A percentile compares a stretch with the other conserved stretches of the same genome.
phyloP scores from a whole-genome alignment of 2,329 filamentous ascomycete species.

The Ceratocystiopsis brevicomis region DNA sequence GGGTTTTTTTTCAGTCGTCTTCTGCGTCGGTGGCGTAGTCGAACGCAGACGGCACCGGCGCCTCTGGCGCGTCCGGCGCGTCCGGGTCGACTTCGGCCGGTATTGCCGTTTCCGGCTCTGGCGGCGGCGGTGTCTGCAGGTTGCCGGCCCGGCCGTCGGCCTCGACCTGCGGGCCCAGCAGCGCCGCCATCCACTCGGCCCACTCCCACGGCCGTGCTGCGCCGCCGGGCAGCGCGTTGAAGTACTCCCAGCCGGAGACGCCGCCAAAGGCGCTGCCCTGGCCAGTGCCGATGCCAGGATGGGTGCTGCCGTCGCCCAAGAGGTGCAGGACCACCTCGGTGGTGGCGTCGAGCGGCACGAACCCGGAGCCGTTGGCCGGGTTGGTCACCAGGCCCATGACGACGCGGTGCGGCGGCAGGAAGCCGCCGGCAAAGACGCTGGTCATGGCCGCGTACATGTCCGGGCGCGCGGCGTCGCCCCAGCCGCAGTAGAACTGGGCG shows the following conservation, averaged over 20 bases:
- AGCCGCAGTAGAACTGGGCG: slow-evolving; percentile 69
- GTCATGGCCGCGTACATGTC: slow-evolving; percentile 27
- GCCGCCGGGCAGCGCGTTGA: slow-evolving; percentile 48
- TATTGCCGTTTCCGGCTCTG: neutral
- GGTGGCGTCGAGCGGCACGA: slow-evolving; percentile 39
- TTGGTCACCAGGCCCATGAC: slow-evolving; percentile 62
- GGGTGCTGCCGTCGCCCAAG: slow-evolving; percentile 16
- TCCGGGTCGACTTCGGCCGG: slow-evolving; percentile 12
- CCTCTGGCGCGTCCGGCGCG: slow-evolving; percentile 7
- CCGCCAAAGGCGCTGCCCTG: slow-evolving; percentile 38
- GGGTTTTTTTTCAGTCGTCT: neutral
- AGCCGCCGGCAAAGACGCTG: slow-evolving; percentile 26
- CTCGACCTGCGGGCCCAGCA: slow-evolving; percentile 11
- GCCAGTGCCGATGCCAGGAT: neutral
- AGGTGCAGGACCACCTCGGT: slow-evolving; percentile 32
- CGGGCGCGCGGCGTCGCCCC: slow-evolving; percentile 44
- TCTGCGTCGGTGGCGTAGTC: slow-evolving; percentile 15
- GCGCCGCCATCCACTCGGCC: slow-evolving; percentile 42
- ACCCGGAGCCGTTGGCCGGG: slow-evolving; percentile 48
- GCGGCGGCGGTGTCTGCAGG: neutral
- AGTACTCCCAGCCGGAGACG: slow-evolving; percentile 79
- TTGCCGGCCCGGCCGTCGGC: neutral
- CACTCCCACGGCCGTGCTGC: slow-evolving; percentile 49
- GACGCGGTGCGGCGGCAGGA: slow-evolving; percentile 43
- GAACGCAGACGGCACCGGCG: slow-evolving; percentile 13